phyloP scores from a whole-genome alignment of 805 yeast genomes.

The Lachancea kluyveri region DNA sequence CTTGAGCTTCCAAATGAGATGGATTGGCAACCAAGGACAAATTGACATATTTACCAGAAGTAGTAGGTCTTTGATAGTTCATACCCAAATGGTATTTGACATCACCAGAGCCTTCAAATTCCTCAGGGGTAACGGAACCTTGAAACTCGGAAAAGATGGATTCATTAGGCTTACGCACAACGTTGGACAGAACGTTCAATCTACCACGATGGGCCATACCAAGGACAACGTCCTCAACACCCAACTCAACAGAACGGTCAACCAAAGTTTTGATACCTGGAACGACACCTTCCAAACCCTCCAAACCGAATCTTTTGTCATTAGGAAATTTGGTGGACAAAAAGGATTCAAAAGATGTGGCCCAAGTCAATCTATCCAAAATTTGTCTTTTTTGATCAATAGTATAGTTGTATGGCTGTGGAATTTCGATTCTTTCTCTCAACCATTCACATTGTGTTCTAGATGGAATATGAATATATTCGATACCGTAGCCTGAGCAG shows the following conservation, averaged over 20 bases:
- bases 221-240: conserved; percentile 91
- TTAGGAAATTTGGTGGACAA: conserved; percentile 93
- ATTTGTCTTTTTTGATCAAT: conserved; percentile 93
- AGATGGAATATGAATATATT: conserved; percentile 94
- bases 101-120: conserved; percentile 90
- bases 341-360: conserved; percentile 89
- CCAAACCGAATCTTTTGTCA: conserved; percentile 97
- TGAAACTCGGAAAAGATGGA: conserved; percentile 94
- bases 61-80: conserved; percentile 98
- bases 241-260: conserved; percentile 86
- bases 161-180: conserved; percentile 97
- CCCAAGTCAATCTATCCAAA: conserved; percentile 94
- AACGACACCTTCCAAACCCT: conserved; percentile 94
- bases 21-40: conserved; percentile 97
- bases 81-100: conserved; percentile 98
- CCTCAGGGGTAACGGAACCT: conserved; percentile 79
- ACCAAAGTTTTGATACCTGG: conserved; percentile 96
- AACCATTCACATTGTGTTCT: conserved; percentile 97
- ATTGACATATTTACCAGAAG: conserved; percentile 94
- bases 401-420: conserved; percentile 74
- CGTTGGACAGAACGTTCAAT: conserved; percentile 94
- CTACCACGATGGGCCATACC: conserved; percentile 99
- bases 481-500: conserved; percentile 86
- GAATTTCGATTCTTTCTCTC: conserved; percentile 92
- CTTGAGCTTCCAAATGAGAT: conserved; percentile 98